Conservation (phyloP, 768 basidiomycete species). For the Trametes sanguinea region DNA sequence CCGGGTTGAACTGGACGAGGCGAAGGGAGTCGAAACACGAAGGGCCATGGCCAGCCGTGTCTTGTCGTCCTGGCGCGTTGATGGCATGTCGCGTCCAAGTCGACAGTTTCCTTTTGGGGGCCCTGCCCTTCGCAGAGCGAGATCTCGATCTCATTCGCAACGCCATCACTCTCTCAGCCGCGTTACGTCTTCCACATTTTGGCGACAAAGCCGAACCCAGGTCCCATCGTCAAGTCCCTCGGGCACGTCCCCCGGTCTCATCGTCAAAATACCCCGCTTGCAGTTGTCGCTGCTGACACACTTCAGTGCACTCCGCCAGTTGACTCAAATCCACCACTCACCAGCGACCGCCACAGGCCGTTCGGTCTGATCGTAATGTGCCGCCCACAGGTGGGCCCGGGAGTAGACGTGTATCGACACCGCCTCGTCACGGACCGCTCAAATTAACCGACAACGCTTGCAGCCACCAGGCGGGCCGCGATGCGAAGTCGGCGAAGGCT, state of each 20-base stretch:
- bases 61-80: background rate
- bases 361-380: too few species aligned
- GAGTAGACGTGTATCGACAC: too few species aligned
- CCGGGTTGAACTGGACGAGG: background rate
- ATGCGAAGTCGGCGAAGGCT: background rate
- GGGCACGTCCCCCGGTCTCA: background rate
- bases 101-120: background rate
- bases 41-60: background rate
- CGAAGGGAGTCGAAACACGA: background rate
- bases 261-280: background rate
- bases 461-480: background rate
- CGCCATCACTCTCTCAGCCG: background rate
- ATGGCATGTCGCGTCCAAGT: conserved; percentile 8
- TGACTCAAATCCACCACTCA: too few species aligned
- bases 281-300: too few species aligned
- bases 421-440: too few species aligned
- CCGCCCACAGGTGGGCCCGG: too few species aligned
- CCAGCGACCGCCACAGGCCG: too few species aligned
- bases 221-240: too few species aligned
- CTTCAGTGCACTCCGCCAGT: too few species aligned
- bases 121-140: background rate
- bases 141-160: background rate
- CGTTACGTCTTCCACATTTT: too few species aligned
- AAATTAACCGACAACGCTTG: too few species aligned
- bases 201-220: too few species aligned